Conservation (phyloP, 768 basidiomycete species). For the Symmetrospora coprosmae region DNA sequence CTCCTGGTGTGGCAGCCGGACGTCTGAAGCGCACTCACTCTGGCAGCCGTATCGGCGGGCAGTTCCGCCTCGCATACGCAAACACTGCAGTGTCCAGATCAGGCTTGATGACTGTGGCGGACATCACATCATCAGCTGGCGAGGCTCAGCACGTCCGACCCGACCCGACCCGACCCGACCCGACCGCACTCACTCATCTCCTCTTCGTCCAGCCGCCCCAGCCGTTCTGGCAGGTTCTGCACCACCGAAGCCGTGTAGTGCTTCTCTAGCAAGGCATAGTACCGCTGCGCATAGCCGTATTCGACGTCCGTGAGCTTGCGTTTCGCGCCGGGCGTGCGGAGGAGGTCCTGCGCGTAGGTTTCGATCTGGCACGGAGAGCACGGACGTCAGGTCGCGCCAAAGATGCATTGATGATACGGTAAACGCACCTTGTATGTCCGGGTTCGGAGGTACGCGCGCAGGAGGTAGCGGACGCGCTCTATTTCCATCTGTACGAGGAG, state of each 20-base stretch:
- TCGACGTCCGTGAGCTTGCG: constrained; percentile 5
- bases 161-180: background rate
- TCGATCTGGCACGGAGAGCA: background rate
- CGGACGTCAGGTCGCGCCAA: background rate
- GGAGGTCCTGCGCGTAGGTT: constrained; percentile 10
- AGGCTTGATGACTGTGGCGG: constrained; percentile 55
- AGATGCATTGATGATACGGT: background rate
- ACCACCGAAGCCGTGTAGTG: background rate
- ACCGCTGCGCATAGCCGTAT: constrained; percentile 15
- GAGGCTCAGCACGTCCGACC: background rate
- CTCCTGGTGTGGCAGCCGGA: background rate
- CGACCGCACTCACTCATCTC: constrained; percentile 13
- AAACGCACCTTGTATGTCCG: constrained; percentile 16
- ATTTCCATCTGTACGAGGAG: constrained; percentile 16
- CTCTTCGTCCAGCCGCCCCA: constrained; percentile 14
- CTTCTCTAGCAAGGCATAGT: background rate
- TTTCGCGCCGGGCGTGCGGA: constrained; percentile 1
- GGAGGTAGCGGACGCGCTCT: constrained; percentile 15
- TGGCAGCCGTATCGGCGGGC: constrained; percentile 40
- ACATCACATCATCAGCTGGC: background rate
- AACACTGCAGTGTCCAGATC: constrained; percentile 66
- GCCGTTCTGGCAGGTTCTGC: constrained; percentile 2
- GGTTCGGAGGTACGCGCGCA: constrained; percentile 12
- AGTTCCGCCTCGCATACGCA: constrained; percentile 58
- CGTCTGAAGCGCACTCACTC: constrained; percentile 35